Conservation (phyloP, 305 asterid genomes). For the Solanum hybrid region DNA sequence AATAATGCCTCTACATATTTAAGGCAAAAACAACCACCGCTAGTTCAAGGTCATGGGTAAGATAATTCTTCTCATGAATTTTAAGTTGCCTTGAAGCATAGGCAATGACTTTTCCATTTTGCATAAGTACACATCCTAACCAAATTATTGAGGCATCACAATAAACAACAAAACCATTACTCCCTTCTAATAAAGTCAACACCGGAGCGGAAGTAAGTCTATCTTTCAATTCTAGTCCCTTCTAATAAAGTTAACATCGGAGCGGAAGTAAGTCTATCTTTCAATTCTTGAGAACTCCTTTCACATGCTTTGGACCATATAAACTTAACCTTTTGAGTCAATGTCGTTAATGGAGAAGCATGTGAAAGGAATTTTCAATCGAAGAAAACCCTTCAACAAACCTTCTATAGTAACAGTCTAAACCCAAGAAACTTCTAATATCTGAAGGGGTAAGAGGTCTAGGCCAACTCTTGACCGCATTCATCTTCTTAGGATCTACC, state of each 20-base stretch:
- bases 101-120: background rate
- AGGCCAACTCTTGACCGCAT: background rate
- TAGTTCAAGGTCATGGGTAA: background rate
- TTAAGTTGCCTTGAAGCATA: background rate
- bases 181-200: background rate
- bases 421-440: background rate
- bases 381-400: background rate
- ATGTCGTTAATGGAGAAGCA: background rate
- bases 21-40: background rate
- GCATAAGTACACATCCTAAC: background rate
- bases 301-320: background rate
- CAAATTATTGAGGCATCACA: background rate
- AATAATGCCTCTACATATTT: background rate
- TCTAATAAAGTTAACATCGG: background rate
- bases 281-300: background rate
- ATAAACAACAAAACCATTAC: background rate
- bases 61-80: background rate
- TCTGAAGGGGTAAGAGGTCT: background rate
- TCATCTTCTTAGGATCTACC: background rate
- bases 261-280: background rate
- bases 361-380: background rate
- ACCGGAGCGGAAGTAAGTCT: background rate
- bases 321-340: background rate
- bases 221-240: background rate
- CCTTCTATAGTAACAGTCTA: background rate